Percentiles rank a stretch among this genome's conserved stretches.
phyloP scores from a whole-genome alignment of 176 grass and related monocot species.

The Luzula sylvatica region DNA sequence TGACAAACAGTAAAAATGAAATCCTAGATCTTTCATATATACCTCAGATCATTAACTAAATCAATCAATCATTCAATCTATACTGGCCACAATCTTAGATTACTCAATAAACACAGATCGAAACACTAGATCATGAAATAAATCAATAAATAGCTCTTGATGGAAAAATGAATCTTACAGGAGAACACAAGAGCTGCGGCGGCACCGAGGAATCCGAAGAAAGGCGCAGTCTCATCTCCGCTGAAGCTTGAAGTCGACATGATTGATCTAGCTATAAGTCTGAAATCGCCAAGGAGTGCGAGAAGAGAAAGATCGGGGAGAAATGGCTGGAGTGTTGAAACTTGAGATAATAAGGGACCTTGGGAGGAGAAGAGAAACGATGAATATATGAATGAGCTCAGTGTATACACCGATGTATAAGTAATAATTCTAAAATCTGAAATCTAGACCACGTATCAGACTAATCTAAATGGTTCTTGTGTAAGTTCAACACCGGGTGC shows the following conservation, averaged over 20 bases:
- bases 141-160: no score
- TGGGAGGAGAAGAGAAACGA: no score
- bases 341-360: not conserved
- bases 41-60: not conserved
- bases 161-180: constrained; percentile 25
- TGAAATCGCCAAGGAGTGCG: not conserved
- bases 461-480: no score
- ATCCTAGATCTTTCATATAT: constrained; percentile 1
- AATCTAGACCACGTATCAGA: no score
- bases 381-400: no score
- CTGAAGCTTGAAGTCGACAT: constrained; percentile 78
- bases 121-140: not conserved
- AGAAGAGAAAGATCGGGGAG: not conserved
- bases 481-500: no score
- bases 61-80: not conserved
- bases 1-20: not conserved
- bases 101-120: constrained; percentile 1
- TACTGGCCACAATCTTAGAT: not conserved
- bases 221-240: constrained; percentile 96
- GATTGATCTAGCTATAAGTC: constrained; percentile 11
- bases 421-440: no score
- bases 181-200: constrained; percentile 93
- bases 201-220: constrained; percentile 99
- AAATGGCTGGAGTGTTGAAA: not conserved
- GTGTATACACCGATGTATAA: no score